Evolutionary conservation across 208 protist species (phyloP).

Genomic region (Trypanosomatidae sp.): DNA sequence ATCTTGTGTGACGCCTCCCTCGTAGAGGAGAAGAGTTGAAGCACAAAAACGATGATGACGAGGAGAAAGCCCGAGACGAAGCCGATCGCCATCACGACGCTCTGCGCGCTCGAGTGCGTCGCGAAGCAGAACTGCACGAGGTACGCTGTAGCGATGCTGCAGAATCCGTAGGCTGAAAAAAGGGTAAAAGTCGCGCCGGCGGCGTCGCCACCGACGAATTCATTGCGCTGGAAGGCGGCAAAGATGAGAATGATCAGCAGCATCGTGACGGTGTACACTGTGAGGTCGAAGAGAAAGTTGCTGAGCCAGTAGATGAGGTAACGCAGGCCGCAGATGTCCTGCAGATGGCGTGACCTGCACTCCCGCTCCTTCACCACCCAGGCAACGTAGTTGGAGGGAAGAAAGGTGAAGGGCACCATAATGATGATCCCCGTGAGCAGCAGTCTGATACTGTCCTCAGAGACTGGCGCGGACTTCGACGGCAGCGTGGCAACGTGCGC

Average conservation of each 20-base stretch:
- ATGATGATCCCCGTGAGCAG: slow-evolving; percentile 42
- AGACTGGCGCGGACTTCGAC: neutral
- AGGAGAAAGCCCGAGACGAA: slow-evolving; percentile 56
- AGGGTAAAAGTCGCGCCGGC: slow-evolving; percentile 24
- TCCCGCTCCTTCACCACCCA: slow-evolving; percentile 76
- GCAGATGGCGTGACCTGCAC: slow-evolving; percentile 59
- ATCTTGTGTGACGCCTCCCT: slow-evolving; percentile 25
- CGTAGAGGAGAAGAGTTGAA: slow-evolving; percentile 28
- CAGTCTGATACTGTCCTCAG: neutral
- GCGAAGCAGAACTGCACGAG: slow-evolving; percentile 40
- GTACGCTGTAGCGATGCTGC: slow-evolving; percentile 30
- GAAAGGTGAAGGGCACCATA: slow-evolving; percentile 60
- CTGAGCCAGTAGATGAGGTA: slow-evolving; percentile 63
- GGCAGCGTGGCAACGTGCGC: slow-evolving; percentile 9
- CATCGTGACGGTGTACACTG: slow-evolving; percentile 32
- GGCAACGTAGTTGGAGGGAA: slow-evolving; percentile 49
- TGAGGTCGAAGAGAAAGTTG: slow-evolving; percentile 52
- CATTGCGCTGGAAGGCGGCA: slow-evolving; percentile 32
- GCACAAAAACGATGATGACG: slow-evolving; percentile 38
- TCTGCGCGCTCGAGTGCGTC: slow-evolving; percentile 52
- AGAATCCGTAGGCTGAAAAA: slow-evolving; percentile 39
- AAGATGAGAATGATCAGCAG: slow-evolving; percentile 33
- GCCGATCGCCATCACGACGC: slow-evolving; percentile 37
- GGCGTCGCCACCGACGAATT: slow-evolving; percentile 33
- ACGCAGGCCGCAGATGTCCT: slow-evolving; percentile 58